phyloP scores from a whole-genome alignment of 306 rosid species.

The Trichosanthes cucumerina region DNA sequence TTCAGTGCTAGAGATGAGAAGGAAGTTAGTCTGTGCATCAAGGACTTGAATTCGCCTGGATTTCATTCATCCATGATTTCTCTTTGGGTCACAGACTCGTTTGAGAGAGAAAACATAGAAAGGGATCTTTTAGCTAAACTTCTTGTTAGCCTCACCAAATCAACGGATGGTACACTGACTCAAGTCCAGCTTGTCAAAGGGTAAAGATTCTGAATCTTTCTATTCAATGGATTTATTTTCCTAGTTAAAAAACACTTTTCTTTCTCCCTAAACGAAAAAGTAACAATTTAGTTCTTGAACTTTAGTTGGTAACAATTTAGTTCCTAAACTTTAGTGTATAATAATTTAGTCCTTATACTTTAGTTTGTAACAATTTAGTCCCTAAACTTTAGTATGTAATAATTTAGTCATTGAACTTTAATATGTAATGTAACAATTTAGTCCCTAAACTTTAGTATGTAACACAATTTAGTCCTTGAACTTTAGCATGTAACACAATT shows the following conservation, averaged over 20 bases:
- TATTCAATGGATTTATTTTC: neutral
- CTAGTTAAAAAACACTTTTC: too few species aligned
- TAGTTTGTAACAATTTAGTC: too few species aligned
- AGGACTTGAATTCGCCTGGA: conserved; percentile 65
- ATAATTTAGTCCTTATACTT: too few species aligned
- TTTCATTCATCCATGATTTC: conserved; percentile 79
- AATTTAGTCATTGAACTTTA: too few species aligned
- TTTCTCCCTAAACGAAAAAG: neutral
- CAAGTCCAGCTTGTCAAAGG: conserved; percentile 58
- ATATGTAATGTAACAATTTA: too few species aligned
- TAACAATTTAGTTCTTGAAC: too few species aligned
- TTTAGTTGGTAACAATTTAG: too few species aligned
- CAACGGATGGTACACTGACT: conserved; percentile 39
- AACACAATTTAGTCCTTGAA: too few species aligned
- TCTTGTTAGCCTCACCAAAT: conserved; percentile 49
- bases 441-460: too few species aligned
- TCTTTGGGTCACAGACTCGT: conserved; percentile 79
- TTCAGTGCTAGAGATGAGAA: conserved; percentile 72
- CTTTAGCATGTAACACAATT: too few species aligned
- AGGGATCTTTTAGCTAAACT: conserved; percentile 61
- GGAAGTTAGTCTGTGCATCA: conserved; percentile 58
- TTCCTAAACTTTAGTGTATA: too few species aligned
- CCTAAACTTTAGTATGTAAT: too few species aligned
- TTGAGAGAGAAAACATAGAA: conserved; percentile 61
- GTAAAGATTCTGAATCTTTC: conserved; percentile 25